Base-by-base conservation (phyloP, 352 stramenopile species). In the Globisporangium lucens region DNA sequence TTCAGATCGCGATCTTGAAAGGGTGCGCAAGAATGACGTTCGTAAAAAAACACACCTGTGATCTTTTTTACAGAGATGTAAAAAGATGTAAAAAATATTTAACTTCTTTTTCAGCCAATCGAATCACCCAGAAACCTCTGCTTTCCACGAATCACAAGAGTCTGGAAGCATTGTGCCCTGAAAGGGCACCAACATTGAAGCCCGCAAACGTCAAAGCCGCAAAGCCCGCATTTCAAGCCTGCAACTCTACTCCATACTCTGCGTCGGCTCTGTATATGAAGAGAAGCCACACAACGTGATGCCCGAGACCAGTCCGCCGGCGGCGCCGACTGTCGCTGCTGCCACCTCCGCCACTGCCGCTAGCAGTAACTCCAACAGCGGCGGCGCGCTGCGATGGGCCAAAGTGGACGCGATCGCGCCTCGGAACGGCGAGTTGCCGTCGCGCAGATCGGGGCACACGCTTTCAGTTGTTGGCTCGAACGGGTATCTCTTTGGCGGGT, bases 401-500 rank as follows among this genome's bases (percentile, higher is more conserved):
- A 83, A 75, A 65, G 67, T 90, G 27, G 82, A 90, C 29, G 67
- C 77, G 9, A 43, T 78, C 9, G 69, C 79, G 3, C 70, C 75
- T 29, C 80, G 94, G 68, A 90, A 89, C 56, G 93, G 91, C 56
- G 92, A 98, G 66, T 56, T 80, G 20, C 96, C 96, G 8, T 85
- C 82, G 2, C 93, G 95, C 22, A 86, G 96, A 43, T 98, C 95
- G 27, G 96, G 96, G 41, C 96, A 99, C 75, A 90, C 93, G 46
- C 90, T 98, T 56, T 98, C 89, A 38, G 79, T 98, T 55, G 80
- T 98, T 15, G 93, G 93, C 64, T 86, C 83, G 29, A 96, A 80
- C 62, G 86, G 81, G 17, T 98, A 95, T 67, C 77, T 99, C 15
- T 98, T 99, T 76, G 96, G 95, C 46, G 96, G 96, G 33, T 97